Percentiles rank a stretch among this genome's conserved stretches.
These are phyloP conservation scores for Ustilago curta DNA, from an alignment of 1,284 basidiomycete genomes.

Conservation along the genomic window DNA sequence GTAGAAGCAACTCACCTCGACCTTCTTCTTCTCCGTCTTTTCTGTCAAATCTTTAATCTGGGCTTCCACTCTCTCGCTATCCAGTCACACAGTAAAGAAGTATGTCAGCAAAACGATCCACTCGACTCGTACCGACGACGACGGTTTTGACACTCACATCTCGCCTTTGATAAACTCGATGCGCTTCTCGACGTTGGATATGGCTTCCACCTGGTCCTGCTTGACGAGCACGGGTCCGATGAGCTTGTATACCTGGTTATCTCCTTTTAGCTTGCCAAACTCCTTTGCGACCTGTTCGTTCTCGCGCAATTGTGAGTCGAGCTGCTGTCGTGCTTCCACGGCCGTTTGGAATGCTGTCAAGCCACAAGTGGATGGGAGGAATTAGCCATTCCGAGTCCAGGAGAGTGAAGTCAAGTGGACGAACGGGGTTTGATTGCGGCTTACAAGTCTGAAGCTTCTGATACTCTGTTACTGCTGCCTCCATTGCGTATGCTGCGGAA, in stretches of 20 bases:
- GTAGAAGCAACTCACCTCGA: constrained; percentile 40
- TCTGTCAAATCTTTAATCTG: constrained; percentile 54
- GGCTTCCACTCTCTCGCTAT: constrained; percentile 50
- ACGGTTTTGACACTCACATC: constrained; percentile 76
- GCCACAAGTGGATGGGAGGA: neutral
- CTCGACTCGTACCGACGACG: neutral
- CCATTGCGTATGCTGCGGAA: constrained; percentile 27
- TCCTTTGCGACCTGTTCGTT: constrained; percentile 95
- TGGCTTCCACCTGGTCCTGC: constrained; percentile 89
- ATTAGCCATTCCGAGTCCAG: neutral
- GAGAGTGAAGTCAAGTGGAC: neutral
- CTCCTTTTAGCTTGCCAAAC: constrained; percentile 79
- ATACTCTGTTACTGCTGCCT: constrained; percentile 45
- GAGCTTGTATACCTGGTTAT: constrained; percentile 90
- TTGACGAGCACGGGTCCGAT: constrained; percentile 90
- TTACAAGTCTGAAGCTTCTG: constrained; percentile 55
- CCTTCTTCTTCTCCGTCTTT: constrained; percentile 56
- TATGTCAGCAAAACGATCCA: neutral
- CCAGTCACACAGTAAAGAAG: too few species aligned
- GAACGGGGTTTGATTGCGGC: neutral
- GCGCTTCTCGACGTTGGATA: constrained; percentile 88
- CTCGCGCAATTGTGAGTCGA: constrained; percentile 81
- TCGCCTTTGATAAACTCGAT: constrained; percentile 90
- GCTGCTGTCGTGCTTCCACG: constrained; percentile 61
- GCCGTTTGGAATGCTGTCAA: constrained; percentile 49